Base-by-base conservation (phyloP, 116 monocot species). In the Iris pallida region DNA sequence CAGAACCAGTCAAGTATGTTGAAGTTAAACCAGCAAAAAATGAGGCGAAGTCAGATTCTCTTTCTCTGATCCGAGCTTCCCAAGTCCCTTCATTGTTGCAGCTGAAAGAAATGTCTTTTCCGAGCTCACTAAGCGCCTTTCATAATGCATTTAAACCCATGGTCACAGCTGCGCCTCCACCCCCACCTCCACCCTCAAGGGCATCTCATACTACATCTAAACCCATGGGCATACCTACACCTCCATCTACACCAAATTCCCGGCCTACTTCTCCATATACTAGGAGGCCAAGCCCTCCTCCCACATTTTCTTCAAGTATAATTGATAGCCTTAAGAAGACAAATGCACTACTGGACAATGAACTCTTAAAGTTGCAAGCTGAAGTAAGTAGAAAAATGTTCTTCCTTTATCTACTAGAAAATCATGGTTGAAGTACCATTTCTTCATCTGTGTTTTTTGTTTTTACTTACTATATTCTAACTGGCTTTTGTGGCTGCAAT, bases 351-450 rank as follows among this genome's bases (percentile, higher is more conserved):
- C 48, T 79, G 45, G 74, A 76, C 16, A 64, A 76, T 40, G 79
- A 83, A 54, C 72, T 83, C 16, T 16, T 71, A 48, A 83, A 59
- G 68, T 57, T 84, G n/a, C 80, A 80, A 45, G 60, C 70, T n/a
- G 64, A 84, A 76, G 84, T 84, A 69, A 65, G 64, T 51, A 64
- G 1, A 64, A 9, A 19, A 30, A 30, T 30, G 30, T 30, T 30
- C 30, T 30, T 30, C 3, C n/a, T n/a, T n/a, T n/a, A n/a, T 30
- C 30, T 30, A 30, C 30, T 11, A 48, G 11, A 47, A 17, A 9
- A 61, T 61, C 16, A 48, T 11, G 17, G 47, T 40, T 57, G 47
- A 18, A 0, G 48, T 59, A 8, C 45, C 13, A 42, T 72, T 20
- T 4, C 53, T 49, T 30, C 8, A 46, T 65, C 30, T 30, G 30